Percentiles rank a stretch among this genome's conserved stretches.
Evolutionary conservation across 768 basidiomycete species (phyloP).

Genomic region (Rhizopogon vinicolor): DNA sequence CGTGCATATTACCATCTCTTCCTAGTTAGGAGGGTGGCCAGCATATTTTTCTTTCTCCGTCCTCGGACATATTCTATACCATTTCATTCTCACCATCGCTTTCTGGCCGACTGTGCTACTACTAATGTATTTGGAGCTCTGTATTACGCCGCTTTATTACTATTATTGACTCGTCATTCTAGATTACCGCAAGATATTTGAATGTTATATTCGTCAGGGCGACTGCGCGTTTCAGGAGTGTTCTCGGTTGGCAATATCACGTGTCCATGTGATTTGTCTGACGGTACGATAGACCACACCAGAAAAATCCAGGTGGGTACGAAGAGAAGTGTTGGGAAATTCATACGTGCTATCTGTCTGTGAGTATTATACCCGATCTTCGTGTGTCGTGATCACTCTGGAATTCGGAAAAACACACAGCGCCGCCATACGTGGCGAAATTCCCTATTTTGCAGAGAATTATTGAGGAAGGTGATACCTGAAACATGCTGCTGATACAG

Average conservation of each 20-base stretch:
- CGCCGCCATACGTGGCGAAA: background rate
- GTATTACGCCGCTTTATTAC: background rate
- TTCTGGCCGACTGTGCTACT: background rate
- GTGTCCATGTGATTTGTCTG: background rate
- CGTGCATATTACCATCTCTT: constrained; percentile 6
- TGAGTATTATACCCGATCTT: background rate
- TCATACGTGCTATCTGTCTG: background rate
- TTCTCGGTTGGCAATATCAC: background rate
- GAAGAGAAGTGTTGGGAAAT: background rate
- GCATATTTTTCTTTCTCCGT: background rate
- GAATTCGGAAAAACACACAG: background rate
- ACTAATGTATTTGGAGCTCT: background rate
- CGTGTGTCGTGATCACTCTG: background rate
- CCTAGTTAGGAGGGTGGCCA: constrained; percentile 1
- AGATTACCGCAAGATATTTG: background rate
- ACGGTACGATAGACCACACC: background rate
- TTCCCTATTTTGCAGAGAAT: background rate
- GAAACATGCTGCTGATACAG: background rate
- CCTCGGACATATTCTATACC: constrained; percentile 1
- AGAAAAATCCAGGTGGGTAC: background rate
- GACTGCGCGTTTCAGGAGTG: background rate
- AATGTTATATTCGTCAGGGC: background rate
- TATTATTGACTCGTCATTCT: background rate
- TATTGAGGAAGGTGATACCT: background rate
- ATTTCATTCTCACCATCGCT: background rate